Percentiles rank a stretch among this genome's conserved stretches.
phyloP scores from a whole-genome alignment of 2,329 filamentous ascomycete genomes.

The Penicillium sp. region DNA sequence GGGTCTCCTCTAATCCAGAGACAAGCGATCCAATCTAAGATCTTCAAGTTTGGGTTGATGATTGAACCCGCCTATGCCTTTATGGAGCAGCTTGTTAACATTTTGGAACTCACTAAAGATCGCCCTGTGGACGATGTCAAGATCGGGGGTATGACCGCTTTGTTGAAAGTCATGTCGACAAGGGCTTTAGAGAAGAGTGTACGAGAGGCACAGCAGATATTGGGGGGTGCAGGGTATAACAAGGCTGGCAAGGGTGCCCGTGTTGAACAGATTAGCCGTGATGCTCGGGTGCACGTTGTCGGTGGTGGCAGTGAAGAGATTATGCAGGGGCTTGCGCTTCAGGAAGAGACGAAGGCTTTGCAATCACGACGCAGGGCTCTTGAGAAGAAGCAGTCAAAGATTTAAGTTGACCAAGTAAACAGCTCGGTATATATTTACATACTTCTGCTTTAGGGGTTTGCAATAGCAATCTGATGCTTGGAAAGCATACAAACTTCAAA shows the following conservation, averaged over 20 bases:
- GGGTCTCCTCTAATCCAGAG: constrained; percentile 59
- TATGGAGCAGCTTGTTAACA: constrained; percentile 61
- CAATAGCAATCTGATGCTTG: too few relatives aligned
- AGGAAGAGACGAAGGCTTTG: constrained; percentile 34
- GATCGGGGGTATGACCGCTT: constrained; percentile 54
- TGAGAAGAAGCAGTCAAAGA: constrained; percentile 26
- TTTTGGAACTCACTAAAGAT: constrained; percentile 48
- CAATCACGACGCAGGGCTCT: constrained; percentile 27
- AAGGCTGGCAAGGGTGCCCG: constrained; percentile 50
- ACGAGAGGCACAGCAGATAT: constrained; percentile 57
- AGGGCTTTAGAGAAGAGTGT: constrained; percentile 55
- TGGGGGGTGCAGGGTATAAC: constrained; percentile 56
- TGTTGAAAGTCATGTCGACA: constrained; percentile 55
- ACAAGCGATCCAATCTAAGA: constrained; percentile 61
- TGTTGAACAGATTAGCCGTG: constrained; percentile 56
- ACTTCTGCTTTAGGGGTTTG: too few relatives aligned
- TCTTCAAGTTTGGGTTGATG: constrained; percentile 59
- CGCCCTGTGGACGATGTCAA: constrained; percentile 41
- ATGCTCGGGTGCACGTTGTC: constrained; percentile 50
- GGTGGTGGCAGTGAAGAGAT: constrained; percentile 44
- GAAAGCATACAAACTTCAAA: too few relatives aligned
- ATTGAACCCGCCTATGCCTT: constrained; percentile 64
- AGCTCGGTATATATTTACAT: too few relatives aligned
- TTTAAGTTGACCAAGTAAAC: neutral
- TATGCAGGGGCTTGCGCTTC: constrained; percentile 36